A percentile compares a stretch with the other conserved stretches of the same genome.
phyloP scores from a whole-genome alignment of 1,139 yeast species.

The Wickerhamomyces sp. region DNA sequence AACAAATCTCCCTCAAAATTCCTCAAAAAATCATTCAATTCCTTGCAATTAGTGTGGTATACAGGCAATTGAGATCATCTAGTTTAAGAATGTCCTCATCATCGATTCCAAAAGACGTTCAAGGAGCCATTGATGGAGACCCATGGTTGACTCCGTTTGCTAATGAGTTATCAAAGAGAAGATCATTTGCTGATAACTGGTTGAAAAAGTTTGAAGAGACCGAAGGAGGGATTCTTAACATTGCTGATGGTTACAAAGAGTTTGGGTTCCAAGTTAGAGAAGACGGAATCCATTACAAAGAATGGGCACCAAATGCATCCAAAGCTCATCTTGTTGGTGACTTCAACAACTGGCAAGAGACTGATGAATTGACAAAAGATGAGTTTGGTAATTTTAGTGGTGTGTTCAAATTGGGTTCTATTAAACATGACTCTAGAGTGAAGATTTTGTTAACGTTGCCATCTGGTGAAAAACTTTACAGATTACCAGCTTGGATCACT shows the following conservation, averaged over 20 bases:
- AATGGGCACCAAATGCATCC: constrained; percentile 87
- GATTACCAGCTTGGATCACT: constrained; percentile 86
- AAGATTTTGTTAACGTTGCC: constrained; percentile 66
- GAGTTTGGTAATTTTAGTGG: constrained; percentile 69
- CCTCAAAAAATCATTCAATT: too few relatives aligned
- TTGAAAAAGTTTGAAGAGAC: constrained; percentile 36
- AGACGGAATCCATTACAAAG: constrained; percentile 52
- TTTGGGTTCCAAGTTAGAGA: constrained; percentile 73
- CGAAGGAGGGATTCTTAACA: constrained; percentile 34
- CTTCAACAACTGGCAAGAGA: constrained; percentile 74
- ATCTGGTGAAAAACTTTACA: constrained; percentile 65
- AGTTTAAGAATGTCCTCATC: constrained; percentile 1
- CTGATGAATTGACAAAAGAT: constrained; percentile 51
- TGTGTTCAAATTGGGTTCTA: constrained; percentile 44
- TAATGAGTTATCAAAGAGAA: constrained; percentile 51
- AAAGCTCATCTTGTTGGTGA: constrained; percentile 81
- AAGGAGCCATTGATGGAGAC: constrained; percentile 64
- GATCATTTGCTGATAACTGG: constrained; percentile 56
- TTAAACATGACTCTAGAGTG: constrained; percentile 76
- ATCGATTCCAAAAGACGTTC: constrained; percentile 28
- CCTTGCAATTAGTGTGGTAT: too few relatives aligned
- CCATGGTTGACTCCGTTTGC: constrained; percentile 86
- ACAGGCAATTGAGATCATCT: too few relatives aligned
- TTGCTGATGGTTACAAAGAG: constrained; percentile 48
- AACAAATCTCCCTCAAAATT: too few relatives aligned